phyloP scores from a whole-genome alignment of 73 alveolate genomes.

The Blepharisma stoltei region DNA sequence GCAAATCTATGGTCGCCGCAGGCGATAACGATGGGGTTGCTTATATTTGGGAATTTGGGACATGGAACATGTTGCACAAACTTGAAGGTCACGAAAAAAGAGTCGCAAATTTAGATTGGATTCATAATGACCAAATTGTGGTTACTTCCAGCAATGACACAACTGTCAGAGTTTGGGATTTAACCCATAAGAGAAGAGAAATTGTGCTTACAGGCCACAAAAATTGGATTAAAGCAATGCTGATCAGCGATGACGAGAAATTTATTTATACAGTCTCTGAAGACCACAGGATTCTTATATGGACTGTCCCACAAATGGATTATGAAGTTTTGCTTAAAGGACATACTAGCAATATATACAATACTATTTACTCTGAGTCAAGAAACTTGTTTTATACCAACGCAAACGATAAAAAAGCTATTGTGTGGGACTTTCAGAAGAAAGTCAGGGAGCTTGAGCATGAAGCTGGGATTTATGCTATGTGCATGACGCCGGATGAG shows the following conservation, averaged over 20 bases:
- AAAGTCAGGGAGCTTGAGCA: not conserved
- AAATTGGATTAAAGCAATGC: not conserved
- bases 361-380: not conserved
- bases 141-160: not conserved
- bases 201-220: constrained; percentile 2
- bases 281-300: not conserved
- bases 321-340: not conserved
- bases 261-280: constrained; percentile 2
- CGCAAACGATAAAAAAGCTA: too few relatives aligned
- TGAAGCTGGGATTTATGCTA: not conserved
- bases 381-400: not conserved
- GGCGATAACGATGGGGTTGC: not conserved
- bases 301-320: constrained; percentile 2
- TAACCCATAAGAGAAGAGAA: not conserved
- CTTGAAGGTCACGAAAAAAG: not conserved
- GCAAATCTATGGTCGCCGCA: not conserved
- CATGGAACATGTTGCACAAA: not conserved
- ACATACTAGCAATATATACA: not conserved
- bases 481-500: not conserved
- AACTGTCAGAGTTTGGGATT: not conserved
- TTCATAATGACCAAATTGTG: not conserved
- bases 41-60: not conserved
- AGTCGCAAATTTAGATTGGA: not conserved
- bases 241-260: not conserved
- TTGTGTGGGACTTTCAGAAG: not conserved